Percentiles rank a stretch among this genome's conserved stretches.
Evolutionary conservation across 2,329 filamentous ascomycete species (phyloP).

Genomic region (Penicillium sp.): DNA sequence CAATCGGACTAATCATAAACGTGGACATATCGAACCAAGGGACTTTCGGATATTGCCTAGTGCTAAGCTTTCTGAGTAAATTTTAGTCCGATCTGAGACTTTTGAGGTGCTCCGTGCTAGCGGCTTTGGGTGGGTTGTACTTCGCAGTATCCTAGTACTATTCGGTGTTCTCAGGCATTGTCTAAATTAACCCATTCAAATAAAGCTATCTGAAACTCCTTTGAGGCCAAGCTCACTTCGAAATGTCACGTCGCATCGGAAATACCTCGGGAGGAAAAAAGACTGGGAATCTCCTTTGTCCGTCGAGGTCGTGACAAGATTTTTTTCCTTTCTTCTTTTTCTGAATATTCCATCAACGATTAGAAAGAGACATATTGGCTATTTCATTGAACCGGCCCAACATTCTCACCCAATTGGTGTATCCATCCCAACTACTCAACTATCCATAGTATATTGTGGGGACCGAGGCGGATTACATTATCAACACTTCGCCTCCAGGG

Average conservation of each 20-base stretch:
- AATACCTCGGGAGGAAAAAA: not conserved
- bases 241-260: not conserved
- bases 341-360: not conserved
- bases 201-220: not conserved
- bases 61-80: not conserved
- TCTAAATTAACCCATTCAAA: not conserved
- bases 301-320: not conserved
- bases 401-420: not conserved
- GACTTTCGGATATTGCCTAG: not conserved
- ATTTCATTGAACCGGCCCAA: not conserved
- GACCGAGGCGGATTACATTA: conserved; percentile 3
- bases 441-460: not conserved
- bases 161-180: too few species aligned
- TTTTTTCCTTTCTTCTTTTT: not conserved
- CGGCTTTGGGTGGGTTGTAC: not conserved
- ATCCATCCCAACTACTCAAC: not conserved
- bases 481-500: not conserved
- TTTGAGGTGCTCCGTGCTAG: not conserved
- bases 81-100: not conserved
- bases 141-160: not conserved
- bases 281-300: not conserved
- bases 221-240: not conserved
- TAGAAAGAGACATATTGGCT: not conserved
- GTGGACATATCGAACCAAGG: not conserved
- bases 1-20: too few species aligned